Evolutionary conservation across 495 filamentous ascomycete genomes (phyloP), one percentile per base, ranked within the genome.

Genomic region (Aeminium ludgeri): DNA sequence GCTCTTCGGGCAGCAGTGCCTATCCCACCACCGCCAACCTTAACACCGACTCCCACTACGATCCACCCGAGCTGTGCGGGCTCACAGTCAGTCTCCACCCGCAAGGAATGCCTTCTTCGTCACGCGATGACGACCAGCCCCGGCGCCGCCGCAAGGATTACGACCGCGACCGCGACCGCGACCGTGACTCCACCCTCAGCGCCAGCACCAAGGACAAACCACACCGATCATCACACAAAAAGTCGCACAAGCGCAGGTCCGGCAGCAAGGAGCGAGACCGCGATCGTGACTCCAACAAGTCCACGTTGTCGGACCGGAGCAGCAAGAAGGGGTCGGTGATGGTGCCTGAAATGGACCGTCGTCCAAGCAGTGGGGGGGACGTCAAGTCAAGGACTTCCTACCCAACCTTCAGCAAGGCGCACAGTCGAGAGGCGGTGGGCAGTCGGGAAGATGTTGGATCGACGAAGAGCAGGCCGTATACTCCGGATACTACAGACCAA

Each of bases 321-420:
- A 43, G 30, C 38, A 50, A 44, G 41, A 45, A 44, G 30, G 51
- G 45, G 32, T 49, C 50, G 33, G 34, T 56, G 18, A 44, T 53
- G 11, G 57, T 61, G n/a, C 61, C 61, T 12, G 61, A 64, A 48
- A 53, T 61, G 57, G 59, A 63, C 27, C 52, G 61, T 4, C 51
- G 58, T 1, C 37, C 46, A 4, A 52, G 53, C 3, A 45, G 45
- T 36, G 51, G 45, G 38, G 48, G 18, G n/a, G 51, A 69, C 64
- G 50, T 66, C 71, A 46, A 40, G 42, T 31, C 34, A 8, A 83
- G 70, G 62, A 57, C 81, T 17, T 77, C 84, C 10, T 95, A 95
- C 55, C 86, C 86, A 3, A 68, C 64, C 13, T 89, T 92, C 62
- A 86, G 79, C 54, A 93, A 92, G 57, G 76, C 78, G 28, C 80